Base-by-base conservation (phyloP, 805 yeast genomes). In the Candida berthetii region DNA sequence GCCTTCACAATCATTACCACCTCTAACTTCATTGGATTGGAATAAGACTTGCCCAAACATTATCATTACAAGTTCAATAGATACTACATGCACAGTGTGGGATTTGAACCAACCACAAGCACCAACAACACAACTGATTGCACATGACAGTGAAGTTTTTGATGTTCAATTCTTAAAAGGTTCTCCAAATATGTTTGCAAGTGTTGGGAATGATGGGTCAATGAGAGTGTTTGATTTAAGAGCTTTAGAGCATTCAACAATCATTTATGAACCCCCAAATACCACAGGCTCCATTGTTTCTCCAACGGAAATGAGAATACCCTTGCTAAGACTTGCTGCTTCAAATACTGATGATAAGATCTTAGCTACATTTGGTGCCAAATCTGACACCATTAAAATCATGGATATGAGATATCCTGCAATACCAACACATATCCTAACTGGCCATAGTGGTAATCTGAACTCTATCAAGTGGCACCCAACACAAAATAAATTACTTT, bases 61-160 rank as follows among this genome's bases (percentile, higher is more conserved):
- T 32, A 74, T 89, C 17, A 83, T 93, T 31, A 87, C 97, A 2
- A 78, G 91, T 47, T 82, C 93, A 17, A 86, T 91, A 10, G 99
- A 93, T 63, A 93, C 99, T 1, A 93, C 99, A 1, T 93, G 99
- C 64, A 90, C 98, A 1, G 80, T 89, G 3, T 93, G 99, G 98
- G 98, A 93, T 62, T 61, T 89, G 27, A 62, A 69, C 19, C 75
- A 81, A 18, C 64, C 69, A 36, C 80, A 76, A 3, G 66, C 71
- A 4, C 96, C 95, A 14, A 85, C 84, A 57, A 91, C 98, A 1
- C 97, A 93, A 64, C 69, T 93, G 37, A 93, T 93, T 48, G 98
- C 99, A 0, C 99, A 93, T 62, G 99, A 93, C 59, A 79, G 83
- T 48, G 97, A 89, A 61, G 99, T 93, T 4, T 87, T 78, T 59